Conservation (phyloP, 1,139 yeast genomes). For the Candida sanyaensis region DNA sequence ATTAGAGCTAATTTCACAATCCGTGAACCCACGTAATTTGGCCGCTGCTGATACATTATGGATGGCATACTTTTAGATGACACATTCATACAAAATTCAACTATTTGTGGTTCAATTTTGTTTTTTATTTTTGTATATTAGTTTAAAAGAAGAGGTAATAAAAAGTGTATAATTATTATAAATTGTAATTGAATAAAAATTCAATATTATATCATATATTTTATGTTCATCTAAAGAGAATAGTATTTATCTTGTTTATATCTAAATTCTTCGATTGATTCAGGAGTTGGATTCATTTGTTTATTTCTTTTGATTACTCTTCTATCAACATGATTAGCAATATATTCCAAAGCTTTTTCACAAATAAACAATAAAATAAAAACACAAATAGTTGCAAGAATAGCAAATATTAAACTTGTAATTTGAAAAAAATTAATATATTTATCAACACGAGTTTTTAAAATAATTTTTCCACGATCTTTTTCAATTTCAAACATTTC, state of each 20-base stretch:
- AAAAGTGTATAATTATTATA: neutral
- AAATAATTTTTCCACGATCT: slow-evolving; percentile 14
- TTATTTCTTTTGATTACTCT: slow-evolving; percentile 11
- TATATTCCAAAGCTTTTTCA: slow-evolving; percentile 17
- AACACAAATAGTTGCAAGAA: slow-evolving; percentile 15
- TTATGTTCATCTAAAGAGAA: slow-evolving; percentile 1
- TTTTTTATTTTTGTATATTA: slow-evolving; percentile 3
- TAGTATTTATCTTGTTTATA: slow-evolving; percentile 11
- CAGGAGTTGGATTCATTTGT: slow-evolving; percentile 4
- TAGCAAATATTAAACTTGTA: slow-evolving; percentile 15
- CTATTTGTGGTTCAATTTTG: slow-evolving; percentile 3
- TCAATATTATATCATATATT: neutral
- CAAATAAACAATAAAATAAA: slow-evolving; percentile 13
- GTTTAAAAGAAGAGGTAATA: neutral
- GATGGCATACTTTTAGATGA: slow-evolving; percentile 82
- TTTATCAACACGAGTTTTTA: slow-evolving; percentile 27
- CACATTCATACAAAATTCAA: neutral
- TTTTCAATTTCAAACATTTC: slow-evolving; percentile 29
- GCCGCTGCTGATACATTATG: slow-evolving; percentile 92
- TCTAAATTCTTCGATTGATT: slow-evolving; percentile 11
- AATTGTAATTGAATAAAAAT: neutral
- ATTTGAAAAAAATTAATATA: slow-evolving; percentile 19
- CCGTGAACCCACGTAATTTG: slow-evolving; percentile 92
- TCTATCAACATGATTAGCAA: slow-evolving; percentile 23
- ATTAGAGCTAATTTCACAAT: slow-evolving; percentile 88